phyloP scores from a whole-genome alignment of 352 stramenopile genomes.

The Phytophthora brassicae region DNA sequence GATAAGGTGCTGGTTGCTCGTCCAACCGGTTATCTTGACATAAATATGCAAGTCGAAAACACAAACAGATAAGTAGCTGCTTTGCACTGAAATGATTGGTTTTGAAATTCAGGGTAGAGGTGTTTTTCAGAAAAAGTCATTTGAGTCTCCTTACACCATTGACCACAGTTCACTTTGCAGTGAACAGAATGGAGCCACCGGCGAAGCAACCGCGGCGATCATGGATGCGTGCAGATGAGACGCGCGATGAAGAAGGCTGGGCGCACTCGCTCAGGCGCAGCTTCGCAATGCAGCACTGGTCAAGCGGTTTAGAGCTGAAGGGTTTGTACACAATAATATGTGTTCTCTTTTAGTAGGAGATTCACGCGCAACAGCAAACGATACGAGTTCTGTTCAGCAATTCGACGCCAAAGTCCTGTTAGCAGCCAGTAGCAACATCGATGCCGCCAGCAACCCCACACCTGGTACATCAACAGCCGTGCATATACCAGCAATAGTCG shows the following conservation, averaged over 20 bases:
- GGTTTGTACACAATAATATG: neutral
- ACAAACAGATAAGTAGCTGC: neutral
- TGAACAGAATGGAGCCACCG: neutral
- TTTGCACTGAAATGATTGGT: conserved; percentile 4
- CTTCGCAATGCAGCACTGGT: neutral
- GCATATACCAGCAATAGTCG: no score
- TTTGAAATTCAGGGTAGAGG: neutral
- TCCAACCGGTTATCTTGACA: no score
- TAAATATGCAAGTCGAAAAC: conserved; percentile 5
- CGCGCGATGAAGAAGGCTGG: conserved; percentile 4
- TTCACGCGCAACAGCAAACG: conserved; percentile 7
- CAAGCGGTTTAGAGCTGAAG: neutral
- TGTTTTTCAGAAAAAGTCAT: conserved; percentile 7
- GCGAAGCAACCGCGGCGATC: neutral
- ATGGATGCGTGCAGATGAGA: neutral
- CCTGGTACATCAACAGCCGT: no score
- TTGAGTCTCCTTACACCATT: neutral
- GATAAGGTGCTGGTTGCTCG: no score
- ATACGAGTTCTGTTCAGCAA: neutral
- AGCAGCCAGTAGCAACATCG: no score
- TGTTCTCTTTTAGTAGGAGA: neutral
- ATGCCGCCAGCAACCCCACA: neutral
- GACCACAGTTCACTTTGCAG: no score
- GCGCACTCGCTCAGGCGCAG: neutral
- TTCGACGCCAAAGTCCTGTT: neutral